These are phyloP conservation scores for Pholiota adiposa DNA, from an alignment of 1,284 basidiomycete genomes.

Conservation along the genomic window DNA sequence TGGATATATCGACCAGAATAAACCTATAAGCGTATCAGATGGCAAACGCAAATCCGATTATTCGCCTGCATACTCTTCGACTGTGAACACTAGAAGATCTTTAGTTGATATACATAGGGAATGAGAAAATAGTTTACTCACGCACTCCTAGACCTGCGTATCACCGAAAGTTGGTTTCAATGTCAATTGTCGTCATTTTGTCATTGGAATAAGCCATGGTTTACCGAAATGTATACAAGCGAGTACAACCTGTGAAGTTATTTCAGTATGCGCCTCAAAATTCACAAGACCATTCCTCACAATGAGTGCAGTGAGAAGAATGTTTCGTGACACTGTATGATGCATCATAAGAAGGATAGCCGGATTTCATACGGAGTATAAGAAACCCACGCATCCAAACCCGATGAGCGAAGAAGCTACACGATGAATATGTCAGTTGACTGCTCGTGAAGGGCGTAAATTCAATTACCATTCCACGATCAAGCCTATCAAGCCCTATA, in stretches of 20 bases:
- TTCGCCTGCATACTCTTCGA: constrained; percentile 35
- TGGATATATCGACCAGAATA: constrained; percentile 29
- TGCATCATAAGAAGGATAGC: constrained; percentile 4
- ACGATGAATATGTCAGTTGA: neutral
- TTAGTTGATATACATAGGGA: neutral
- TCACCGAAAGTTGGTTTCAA: neutral
- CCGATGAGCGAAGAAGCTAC: constrained; percentile 48
- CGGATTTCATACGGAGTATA: constrained; percentile 10
- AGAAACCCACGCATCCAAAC: constrained; percentile 44
- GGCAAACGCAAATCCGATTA: neutral
- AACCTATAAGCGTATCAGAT: constrained; percentile 28
- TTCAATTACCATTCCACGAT: constrained; percentile 44
- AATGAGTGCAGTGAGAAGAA: constrained; percentile 36
- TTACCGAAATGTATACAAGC: constrained; percentile 42
- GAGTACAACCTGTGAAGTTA: constrained; percentile 33
- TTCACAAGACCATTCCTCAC: constrained; percentile 26
- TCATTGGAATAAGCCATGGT: constrained; percentile 11
- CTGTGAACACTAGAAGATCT: constrained; percentile 39
- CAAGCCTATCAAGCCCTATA: constrained; percentile 43
- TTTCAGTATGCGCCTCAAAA: neutral
- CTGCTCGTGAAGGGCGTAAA: no score
- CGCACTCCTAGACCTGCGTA: constrained; percentile 42
- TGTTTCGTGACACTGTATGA: constrained; percentile 44
- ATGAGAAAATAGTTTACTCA: constrained; percentile 21
- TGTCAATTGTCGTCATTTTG: neutral